These are phyloP conservation scores for Stenocarpella maydis DNA, from an alignment of 2,329 filamentous ascomycete genomes.

Conservation along the genomic window DNA sequence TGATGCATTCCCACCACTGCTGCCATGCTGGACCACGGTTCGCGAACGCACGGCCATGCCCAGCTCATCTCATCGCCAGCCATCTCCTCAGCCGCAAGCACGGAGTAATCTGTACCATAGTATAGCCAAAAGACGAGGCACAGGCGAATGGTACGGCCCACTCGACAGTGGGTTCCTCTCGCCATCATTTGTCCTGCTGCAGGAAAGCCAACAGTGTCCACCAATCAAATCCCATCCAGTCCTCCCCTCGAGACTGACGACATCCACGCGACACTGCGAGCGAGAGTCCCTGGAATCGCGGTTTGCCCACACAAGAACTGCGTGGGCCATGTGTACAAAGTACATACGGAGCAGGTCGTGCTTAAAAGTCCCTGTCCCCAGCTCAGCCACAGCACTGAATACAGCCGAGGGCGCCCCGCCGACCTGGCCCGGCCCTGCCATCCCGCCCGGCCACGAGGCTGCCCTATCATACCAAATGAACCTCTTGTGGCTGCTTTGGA, in stretches of 20 bases:
- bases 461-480: not conserved
- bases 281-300: no score
- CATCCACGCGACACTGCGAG: not conserved
- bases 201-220: conserved; percentile 1
- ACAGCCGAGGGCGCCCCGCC: not conserved
- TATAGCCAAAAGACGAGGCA: not conserved
- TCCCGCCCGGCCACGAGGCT: no score
- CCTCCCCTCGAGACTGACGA: not conserved
- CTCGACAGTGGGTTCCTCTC: not conserved
- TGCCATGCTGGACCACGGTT: not conserved
- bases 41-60: not conserved
- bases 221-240: conserved; percentile 2
- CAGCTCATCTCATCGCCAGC: no score
- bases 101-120: no score
- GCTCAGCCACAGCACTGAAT: not conserved
- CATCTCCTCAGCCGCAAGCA: not conserved
- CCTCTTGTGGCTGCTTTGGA: not conserved
- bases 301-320: not conserved
- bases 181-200: not conserved
- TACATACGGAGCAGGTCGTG: not conserved
- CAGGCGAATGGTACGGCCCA: not conserved
- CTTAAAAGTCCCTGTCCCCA: not conserved
- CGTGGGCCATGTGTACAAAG: no score
- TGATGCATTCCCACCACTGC: not conserved
- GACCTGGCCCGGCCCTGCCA: no score